Base-by-base conservation (phyloP, 345 rosid genomes). In the Aegle marmelos region DNA sequence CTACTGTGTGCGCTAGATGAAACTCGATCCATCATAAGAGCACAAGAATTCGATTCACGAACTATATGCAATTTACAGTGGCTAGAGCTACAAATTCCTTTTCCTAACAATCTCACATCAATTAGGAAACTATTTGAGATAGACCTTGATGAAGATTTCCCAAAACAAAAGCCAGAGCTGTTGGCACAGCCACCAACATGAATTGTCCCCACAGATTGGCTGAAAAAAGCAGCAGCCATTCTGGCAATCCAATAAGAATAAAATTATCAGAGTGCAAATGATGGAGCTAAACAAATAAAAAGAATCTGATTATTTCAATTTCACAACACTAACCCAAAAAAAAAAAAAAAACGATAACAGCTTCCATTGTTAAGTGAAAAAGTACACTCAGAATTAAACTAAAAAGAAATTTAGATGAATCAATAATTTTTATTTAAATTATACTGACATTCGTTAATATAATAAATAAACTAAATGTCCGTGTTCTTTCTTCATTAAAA, bases 81-180 rank as follows among this genome's bases (percentile, higher is more conserved):
- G 56, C 59, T 68, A 25, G 76, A 72, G 54, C 56, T 36, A 66
- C 61, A 45, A 36, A 39, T 71, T 66, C 75, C 71, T 76, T 59
- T 56, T 4, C 33, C 14, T 0, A 65, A 66, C 74, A 72, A 64
- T 62, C 69, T 76, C 68, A 48, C 31, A 9, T 76, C 65, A 28
- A 73, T 21, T 25, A 63, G 37, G 27, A 76, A 76, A 72, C 69
- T 39, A 33, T 79, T 83, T 56, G 78, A 79, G 75, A 48, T 57
- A 59, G 30, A 58, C 58, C 60, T 72, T 34, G 54, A 65, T 16
- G 78, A 76, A 30, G 25, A 31, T 28, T 62, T 83, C 53, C 69
- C 31, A 13, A 54, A 61, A 14, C 17, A 27, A 73, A 65, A 73
- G 72, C 36, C 78, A 56, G 61, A 62, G 66, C 28, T 54, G 54